Percentiles rank a stretch among this genome's conserved stretches.
These are phyloP conservation scores for Leucocoprinus leucothites DNA, from an alignment of 768 basidiomycete genomes.

Conservation along the genomic window DNA sequence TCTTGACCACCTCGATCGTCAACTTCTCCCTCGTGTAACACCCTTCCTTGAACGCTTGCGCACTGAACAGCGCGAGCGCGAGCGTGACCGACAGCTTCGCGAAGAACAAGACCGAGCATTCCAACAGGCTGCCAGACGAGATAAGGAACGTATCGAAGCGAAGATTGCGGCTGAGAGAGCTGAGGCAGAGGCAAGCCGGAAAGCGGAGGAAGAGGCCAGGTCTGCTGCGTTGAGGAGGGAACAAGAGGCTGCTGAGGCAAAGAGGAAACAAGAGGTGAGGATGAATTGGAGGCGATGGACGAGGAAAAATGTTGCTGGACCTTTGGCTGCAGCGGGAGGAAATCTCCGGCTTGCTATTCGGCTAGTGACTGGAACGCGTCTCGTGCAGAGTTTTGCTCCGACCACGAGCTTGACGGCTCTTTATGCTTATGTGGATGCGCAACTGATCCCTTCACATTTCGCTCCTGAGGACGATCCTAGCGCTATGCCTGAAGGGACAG, in stretches of 20 bases:
- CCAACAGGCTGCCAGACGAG: slow-evolving; percentile 56
- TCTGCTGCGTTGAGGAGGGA: slow-evolving; percentile 17
- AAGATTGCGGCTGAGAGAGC: slow-evolving; percentile 42
- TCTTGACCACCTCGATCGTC: slow-evolving; percentile 59
- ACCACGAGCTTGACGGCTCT: slow-evolving; percentile 55
- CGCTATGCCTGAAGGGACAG: slow-evolving; percentile 35
- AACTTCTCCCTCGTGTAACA: slow-evolving; percentile 76
- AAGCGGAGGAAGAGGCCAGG: slow-evolving; percentile 31
- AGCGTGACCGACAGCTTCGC: slow-evolving; percentile 58
- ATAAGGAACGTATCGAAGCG: slow-evolving; percentile 64
- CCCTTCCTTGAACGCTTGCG: slow-evolving; percentile 71
- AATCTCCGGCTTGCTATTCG: slow-evolving; percentile 49
- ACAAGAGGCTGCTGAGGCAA: slow-evolving; percentile 25
- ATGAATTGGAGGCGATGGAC: slow-evolving; percentile 62
- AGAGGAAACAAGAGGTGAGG: slow-evolving; percentile 36
- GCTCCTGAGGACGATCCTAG: slow-evolving; percentile 38
- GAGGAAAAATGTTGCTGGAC: slow-evolving; percentile 39
- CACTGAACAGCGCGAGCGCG: slow-evolving; percentile 43
- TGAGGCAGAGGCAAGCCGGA: slow-evolving; percentile 31
- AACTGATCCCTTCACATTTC: slow-evolving; percentile 43
- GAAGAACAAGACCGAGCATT: slow-evolving; percentile 85
- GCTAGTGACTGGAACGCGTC: slow-evolving; percentile 52
- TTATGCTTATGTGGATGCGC: slow-evolving; percentile 71
- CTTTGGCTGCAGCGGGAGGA: slow-evolving; percentile 19
- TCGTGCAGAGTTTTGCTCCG: slow-evolving; percentile 53